Percentiles rank a stretch among this genome's conserved stretches.
These are phyloP conservation scores for Chlamydomonas incerta DNA, from an alignment of 139 green algal species.

Conservation along the genomic window DNA sequence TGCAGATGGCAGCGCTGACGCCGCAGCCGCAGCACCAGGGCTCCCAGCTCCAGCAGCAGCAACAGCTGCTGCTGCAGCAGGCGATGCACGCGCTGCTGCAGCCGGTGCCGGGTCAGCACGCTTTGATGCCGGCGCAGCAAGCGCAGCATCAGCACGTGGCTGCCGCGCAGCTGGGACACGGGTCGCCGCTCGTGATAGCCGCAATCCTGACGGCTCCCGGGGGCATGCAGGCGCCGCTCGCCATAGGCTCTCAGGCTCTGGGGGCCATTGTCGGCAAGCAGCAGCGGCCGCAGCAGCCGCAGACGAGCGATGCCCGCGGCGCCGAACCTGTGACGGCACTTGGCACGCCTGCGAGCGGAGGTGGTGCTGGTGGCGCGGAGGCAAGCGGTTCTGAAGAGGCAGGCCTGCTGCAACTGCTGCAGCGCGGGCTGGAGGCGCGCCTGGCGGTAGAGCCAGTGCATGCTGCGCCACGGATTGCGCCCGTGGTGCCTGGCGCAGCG, in stretches of 20 bases:
- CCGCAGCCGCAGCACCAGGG: background rate
- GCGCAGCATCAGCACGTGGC: too few species aligned
- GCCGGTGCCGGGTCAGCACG: background rate
- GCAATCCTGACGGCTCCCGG: too few species aligned
- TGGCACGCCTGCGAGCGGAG: too few species aligned
- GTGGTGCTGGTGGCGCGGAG: background rate
- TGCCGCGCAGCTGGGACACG: too few species aligned
- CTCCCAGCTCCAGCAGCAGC: background rate
- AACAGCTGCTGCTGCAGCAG: background rate
- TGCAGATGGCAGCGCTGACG: background rate
- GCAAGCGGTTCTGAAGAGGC: background rate
- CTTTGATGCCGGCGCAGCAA: too few species aligned
- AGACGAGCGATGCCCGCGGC: too few species aligned
- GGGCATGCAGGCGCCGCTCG: too few species aligned
- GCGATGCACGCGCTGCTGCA: conserved; percentile 20
- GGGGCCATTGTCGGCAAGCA: too few species aligned
- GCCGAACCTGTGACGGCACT: too few species aligned
- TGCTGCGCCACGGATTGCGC: background rate
- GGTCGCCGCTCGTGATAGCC: too few species aligned
- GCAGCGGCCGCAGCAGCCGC: too few species aligned
- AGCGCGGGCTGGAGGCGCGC: conserved; percentile 14
- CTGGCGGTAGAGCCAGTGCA: background rate
- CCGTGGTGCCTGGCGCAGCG: background rate
- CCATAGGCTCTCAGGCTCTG: too few species aligned
- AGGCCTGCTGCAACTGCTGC: conserved; percentile 28